Evolutionary conservation across 2,329 filamentous ascomycete species (phyloP).

Genomic region (Dactylonectria macrodidyma): DNA sequence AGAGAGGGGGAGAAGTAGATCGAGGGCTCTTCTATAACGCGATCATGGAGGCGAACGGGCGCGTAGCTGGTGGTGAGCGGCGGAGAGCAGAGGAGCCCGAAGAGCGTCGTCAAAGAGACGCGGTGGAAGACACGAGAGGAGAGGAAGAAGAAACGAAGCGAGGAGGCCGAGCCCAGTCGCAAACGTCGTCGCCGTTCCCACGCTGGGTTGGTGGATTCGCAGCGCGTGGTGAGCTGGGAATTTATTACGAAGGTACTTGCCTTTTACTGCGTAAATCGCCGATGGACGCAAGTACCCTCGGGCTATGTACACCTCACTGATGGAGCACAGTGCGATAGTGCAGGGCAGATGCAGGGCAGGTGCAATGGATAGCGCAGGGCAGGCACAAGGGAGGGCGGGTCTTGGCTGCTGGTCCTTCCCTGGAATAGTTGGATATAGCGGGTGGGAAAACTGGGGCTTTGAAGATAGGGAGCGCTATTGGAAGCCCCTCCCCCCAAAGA

Average conservation of each 20-base stretch:
- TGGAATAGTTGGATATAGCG: neutral
- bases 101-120: conserved; percentile 38
- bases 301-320: too few relatives aligned
- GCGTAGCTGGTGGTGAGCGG: conserved; percentile 10
- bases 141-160: conserved; percentile 26
- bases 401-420: neutral
- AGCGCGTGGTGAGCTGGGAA: neutral
- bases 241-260: too few relatives aligned
- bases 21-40: conserved; percentile 54
- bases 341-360: conserved; percentile 1
- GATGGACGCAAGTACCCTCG: too few relatives aligned
- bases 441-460: conserved; percentile 8
- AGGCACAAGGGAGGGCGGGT: conserved; percentile 9
- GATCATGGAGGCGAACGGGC: conserved; percentile 49
- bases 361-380: neutral
- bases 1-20: conserved; percentile 37
- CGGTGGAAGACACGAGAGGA: conserved; percentile 33
- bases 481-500: neutral
- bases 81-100: conserved; percentile 20
- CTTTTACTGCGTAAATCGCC: too few relatives aligned
- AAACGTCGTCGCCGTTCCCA: conserved; percentile 35
- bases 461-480: conserved; percentile 1
- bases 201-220: conserved; percentile 25
- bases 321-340: neutral
- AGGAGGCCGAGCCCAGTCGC: conserved; percentile 19